A percentile compares a stretch with the other conserved stretches of the same genome.
These are phyloP conservation scores for Fusarium acutatum DNA, from an alignment of 2,329 filamentous ascomycete species.

Conservation along the genomic window DNA sequence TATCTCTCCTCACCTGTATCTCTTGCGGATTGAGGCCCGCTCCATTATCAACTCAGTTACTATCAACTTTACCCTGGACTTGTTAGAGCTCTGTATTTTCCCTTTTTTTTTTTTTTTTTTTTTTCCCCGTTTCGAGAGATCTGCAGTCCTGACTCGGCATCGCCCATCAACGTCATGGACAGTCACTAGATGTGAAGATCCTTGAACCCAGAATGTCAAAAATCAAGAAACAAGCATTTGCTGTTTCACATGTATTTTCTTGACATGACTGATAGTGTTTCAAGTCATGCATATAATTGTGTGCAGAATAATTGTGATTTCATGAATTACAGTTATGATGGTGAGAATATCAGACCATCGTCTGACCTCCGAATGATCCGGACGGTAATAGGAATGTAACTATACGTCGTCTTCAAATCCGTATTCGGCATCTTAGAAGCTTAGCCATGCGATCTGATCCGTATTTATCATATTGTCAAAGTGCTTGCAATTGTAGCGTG, in stretches of 20 bases:
- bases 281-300: no score
- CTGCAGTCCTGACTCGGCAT: slow-evolving; percentile 13
- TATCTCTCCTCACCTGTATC: not conserved
- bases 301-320: not conserved
- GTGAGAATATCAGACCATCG: slow-evolving; percentile 12
- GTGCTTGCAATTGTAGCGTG: not conserved
- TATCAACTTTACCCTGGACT: not conserved
- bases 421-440: not conserved
- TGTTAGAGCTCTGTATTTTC: not conserved
- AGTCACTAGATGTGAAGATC: slow-evolving; percentile 9
- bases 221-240: slow-evolving; percentile 14
- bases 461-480: not conserved
- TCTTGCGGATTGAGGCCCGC: not conserved
- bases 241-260: slow-evolving; percentile 1
- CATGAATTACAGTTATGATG: not conserved
- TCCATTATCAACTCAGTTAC: not conserved
- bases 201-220: not conserved
- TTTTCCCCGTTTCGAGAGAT: not conserved
- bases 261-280: not conserved
- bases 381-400: not conserved
- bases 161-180: slow-evolving; percentile 15
- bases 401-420: not conserved
- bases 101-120: not conserved
- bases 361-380: slow-evolving; percentile 30
- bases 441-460: no score